phyloP scores from a whole-genome alignment of 352 stramenopile species.

The Globisporangium cystogenes region DNA sequence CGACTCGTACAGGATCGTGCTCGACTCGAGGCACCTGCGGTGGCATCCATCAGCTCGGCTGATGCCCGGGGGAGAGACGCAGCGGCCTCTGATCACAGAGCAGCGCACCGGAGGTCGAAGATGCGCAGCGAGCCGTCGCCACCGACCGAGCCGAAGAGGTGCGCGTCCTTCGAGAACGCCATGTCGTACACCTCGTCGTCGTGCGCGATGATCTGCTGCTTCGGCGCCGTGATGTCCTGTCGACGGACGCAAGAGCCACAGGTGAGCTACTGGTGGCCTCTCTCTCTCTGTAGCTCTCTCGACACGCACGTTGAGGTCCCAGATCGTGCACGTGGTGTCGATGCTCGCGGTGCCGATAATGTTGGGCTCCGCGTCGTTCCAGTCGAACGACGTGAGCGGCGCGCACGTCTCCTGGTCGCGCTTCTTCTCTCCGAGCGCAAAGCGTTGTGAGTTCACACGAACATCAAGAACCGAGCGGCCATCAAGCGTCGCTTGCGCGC shows the following conservation, averaged over 20 bases:
- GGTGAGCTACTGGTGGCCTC: background rate
- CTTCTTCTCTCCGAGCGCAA: conserved; percentile 16
- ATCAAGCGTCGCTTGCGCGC: background rate
- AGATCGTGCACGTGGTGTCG: conserved; percentile 99
- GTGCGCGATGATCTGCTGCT: conserved; percentile 97
- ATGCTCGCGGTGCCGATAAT: conserved; percentile 96
- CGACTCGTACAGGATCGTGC: conserved; percentile 97
- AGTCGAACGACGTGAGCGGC: conserved; percentile 98
- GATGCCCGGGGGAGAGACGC: no score
- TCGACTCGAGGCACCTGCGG: conserved; percentile 79
- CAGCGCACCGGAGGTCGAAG: conserved; percentile 93
- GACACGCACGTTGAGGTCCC: conserved; percentile 92
- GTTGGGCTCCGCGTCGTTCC: conserved; percentile 95
- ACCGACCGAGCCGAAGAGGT: conserved; percentile 96
- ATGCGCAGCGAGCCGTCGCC: conserved; percentile 95
- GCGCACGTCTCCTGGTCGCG: conserved; percentile 92
- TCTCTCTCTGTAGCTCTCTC: no score
- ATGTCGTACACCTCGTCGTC: conserved; percentile 99
- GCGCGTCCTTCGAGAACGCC: conserved; percentile 90
- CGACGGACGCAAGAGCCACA: no score
- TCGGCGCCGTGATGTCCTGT: conserved; percentile 53
- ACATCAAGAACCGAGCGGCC: no score
- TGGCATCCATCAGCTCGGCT: background rate
- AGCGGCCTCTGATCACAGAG: background rate
- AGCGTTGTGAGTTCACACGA: background rate